Base-by-base conservation (phyloP, 2,329 filamentous ascomycete species). In the Periconia sp. region DNA sequence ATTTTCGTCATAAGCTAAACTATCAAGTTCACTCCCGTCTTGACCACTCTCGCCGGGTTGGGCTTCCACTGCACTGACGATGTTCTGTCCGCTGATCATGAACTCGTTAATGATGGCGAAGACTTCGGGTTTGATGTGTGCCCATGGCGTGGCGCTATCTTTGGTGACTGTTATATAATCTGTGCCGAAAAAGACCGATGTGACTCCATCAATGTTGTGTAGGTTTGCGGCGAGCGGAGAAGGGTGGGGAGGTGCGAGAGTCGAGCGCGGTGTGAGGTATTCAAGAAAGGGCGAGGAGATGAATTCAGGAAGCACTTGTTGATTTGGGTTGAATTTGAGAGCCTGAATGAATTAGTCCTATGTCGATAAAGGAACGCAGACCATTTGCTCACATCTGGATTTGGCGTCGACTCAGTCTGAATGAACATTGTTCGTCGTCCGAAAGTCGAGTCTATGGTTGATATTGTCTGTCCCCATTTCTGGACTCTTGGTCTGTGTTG, bases 161-260 rank as follows among this genome's bases (percentile, higher is more conserved):
- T 99, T 99, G 30, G 88, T 96, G 24, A 99, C 87, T 10, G 94
- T 99, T 73, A 99, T 97, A 76, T 96, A 97, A 69, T 99, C 92
- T 23, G 84, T 76, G 38, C 92, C 94, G 73, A 95, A 96, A 73
- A 97, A 97, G 16, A 99, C 88, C 2, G 89, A 86, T 3, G 87
- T 92, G n/a, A 97, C 88, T 31, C 94, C 94, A 65, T 97, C 94
- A 49, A 96, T 87, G 68, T 89, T 92, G 79, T 97, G 86, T 37
- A 99, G 81, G 69, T 91, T 86, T 23, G 92, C 87, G 4, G 94
- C 94, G 29, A 99, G 83, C 13, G 90, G 92, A 15, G 92, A 97
- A 3, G 92, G 90, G 68, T 96, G 84, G 1, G 92, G 92, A 16
- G 92, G 88, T 18, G 90, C 81, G 53, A 97, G 84, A 3, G 94